Evolutionary conservation across 306 rosid genomes (phyloP).

Genomic region (Dalbergia cochinchinensis): DNA sequence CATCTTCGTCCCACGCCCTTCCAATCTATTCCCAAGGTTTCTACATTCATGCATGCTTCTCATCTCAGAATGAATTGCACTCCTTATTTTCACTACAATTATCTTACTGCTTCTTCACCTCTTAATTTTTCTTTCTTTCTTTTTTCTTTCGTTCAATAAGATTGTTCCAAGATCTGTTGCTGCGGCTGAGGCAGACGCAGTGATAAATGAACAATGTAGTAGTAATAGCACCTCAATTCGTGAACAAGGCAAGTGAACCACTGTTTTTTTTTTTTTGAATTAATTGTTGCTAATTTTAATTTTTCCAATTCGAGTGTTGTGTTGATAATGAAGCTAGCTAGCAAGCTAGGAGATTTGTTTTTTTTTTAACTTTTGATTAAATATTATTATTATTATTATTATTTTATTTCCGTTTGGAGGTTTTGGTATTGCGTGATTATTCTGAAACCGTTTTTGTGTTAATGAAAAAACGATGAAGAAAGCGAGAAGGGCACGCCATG

Average conservation of each 20-base stretch:
- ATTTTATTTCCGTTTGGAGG: neutral
- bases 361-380: neutral
- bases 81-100: too few relatives aligned
- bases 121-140: neutral
- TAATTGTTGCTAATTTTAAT: too few relatives aligned
- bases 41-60: too few relatives aligned
- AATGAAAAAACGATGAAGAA: conserved; percentile 41
- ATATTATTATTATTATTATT: neutral
- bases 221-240: conserved; percentile 25
- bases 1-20: conserved; percentile 53
- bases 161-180: conserved; percentile 40
- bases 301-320: too few relatives aligned
- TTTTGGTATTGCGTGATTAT: conserved; percentile 4
- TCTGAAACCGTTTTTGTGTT: conserved; percentile 2
- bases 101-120: neutral
- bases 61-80: too few relatives aligned
- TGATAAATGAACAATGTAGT: conserved; percentile 6
- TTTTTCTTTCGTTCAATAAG: conserved; percentile 35
- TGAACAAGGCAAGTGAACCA: conserved; percentile 58
- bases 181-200: conserved; percentile 50
- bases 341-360: neutral
- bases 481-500: conserved; percentile 49
- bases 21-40: conserved; percentile 58
- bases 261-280: too few relatives aligned
- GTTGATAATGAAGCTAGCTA: neutral